phyloP scores from a whole-genome alignment of 2,329 filamentous ascomycete species.

The Lachnellula suecica region DNA sequence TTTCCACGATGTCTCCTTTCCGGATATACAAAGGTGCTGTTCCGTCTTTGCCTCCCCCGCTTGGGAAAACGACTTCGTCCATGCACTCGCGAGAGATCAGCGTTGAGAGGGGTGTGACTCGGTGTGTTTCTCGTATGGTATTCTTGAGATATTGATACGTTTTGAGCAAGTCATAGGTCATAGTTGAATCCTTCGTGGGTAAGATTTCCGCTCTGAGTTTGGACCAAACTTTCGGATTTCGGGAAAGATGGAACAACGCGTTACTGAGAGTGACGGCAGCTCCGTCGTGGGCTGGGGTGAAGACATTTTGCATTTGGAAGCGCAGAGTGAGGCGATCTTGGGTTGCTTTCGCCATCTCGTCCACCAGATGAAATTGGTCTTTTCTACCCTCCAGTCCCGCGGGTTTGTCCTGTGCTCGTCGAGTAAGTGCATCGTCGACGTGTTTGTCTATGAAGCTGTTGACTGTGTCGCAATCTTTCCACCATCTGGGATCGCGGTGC shows the following conservation, averaged over 20 bases:
- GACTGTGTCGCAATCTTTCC: neutral
- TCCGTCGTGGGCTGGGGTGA: conserved; percentile 1
- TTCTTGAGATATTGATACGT: neutral
- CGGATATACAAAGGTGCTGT: neutral
- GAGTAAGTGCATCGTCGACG: neutral
- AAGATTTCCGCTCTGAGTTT: neutral
- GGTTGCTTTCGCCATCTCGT: neutral
- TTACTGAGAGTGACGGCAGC: neutral
- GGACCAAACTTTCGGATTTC: neutral
- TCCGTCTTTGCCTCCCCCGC: neutral
- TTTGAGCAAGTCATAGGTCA: neutral
- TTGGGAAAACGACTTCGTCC: neutral
- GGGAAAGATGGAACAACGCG: conserved; percentile 1
- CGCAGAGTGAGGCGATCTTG: neutral
- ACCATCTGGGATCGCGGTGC: neutral
- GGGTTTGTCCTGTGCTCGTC: neutral
- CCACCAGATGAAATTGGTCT: neutral
- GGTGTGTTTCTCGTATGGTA: neutral
- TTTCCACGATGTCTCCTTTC: neutral
- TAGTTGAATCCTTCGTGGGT: neutral
- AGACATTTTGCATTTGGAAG: neutral
- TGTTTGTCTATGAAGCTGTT: conserved; percentile 16
- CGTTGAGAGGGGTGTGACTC: neutral
- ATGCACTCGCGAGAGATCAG: neutral
- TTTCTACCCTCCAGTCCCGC: neutral